phyloP scores from a whole-genome alignment of 1,139 yeast genomes.

The Candida sojae region DNA sequence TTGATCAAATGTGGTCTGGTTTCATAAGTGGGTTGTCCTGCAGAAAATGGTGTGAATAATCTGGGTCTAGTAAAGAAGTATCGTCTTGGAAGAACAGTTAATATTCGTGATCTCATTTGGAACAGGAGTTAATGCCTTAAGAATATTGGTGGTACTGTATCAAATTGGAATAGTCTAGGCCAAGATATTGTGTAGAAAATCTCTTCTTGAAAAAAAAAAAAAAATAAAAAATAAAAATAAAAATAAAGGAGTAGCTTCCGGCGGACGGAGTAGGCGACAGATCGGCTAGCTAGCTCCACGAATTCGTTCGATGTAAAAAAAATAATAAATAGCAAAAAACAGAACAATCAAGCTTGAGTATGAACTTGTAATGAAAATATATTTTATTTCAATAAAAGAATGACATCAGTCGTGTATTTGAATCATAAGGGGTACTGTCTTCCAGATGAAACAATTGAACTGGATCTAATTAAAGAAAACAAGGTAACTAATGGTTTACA shows the following conservation, averaged over 20 bases:
- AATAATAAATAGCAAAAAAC: neutral
- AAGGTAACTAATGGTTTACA: constrained; percentile 31
- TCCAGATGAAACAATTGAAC: constrained; percentile 10
- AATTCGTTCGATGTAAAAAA: neutral
- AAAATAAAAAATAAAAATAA: neutral
- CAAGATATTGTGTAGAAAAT: neutral
- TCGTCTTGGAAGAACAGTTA: constrained; percentile 4
- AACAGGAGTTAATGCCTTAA: too few relatives aligned
- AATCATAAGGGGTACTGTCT: constrained; percentile 26
- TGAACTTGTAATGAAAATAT: neutral
- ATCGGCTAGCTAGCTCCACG: neutral
- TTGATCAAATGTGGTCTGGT: constrained; percentile 77
- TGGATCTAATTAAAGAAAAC: neutral
- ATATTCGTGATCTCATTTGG: constrained; percentile 1
- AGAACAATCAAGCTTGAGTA: neutral
- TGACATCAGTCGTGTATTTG: constrained; percentile 17
- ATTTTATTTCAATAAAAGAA: neutral
- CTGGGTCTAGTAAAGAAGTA: constrained; percentile 17
- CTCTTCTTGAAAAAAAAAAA: neutral
- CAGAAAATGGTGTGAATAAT: constrained; percentile 27
- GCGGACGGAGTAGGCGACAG: too few relatives aligned
- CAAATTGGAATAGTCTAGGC: too few relatives aligned
- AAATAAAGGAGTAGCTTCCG: neutral
- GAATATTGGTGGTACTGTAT: too few relatives aligned
- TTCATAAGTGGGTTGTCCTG: constrained; percentile 88